Evolutionary conservation across 495 filamentous ascomycete genomes (phyloP).

Genomic region (Neurospora sublineolata): DNA sequence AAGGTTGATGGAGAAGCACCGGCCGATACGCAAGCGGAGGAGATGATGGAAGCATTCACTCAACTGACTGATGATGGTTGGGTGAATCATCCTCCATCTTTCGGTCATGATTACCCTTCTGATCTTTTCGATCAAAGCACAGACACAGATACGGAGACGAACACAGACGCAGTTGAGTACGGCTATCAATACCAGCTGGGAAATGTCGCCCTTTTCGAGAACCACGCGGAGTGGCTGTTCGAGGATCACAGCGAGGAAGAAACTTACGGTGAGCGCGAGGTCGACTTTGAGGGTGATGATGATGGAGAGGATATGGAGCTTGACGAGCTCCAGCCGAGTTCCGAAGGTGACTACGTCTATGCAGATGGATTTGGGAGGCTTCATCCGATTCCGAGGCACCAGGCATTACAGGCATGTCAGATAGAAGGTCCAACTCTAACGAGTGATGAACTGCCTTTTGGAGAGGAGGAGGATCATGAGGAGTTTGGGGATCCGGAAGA

Average conservation of each 20-base stretch:
- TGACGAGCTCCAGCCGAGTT: constrained; percentile 1
- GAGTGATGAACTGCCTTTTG: neutral
- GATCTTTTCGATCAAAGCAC: neutral
- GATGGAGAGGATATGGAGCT: neutral
- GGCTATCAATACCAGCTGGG: neutral
- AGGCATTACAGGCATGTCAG: neutral
- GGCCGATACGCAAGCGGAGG: neutral
- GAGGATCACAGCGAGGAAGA: neutral
- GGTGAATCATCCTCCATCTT: neutral
- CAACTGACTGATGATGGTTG: neutral
- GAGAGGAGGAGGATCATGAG: neutral
- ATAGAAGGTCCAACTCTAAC: neutral
- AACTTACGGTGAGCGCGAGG: neutral
- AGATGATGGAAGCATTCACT: neutral
- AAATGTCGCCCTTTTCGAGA: neutral
- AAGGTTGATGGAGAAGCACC: neutral
- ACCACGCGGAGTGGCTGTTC: neutral
- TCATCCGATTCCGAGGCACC: constrained; percentile 4
- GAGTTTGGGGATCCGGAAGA: neutral
- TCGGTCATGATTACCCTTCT: neutral
- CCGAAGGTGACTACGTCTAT: constrained; percentile 19
- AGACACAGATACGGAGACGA: neutral
- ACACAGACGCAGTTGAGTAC: neutral
- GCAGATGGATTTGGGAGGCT: constrained; percentile 14
- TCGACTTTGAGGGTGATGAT: neutral